Conservation (phyloP, 73 alveolate genomes). For the Tetrahymena malaccensis region DNA sequence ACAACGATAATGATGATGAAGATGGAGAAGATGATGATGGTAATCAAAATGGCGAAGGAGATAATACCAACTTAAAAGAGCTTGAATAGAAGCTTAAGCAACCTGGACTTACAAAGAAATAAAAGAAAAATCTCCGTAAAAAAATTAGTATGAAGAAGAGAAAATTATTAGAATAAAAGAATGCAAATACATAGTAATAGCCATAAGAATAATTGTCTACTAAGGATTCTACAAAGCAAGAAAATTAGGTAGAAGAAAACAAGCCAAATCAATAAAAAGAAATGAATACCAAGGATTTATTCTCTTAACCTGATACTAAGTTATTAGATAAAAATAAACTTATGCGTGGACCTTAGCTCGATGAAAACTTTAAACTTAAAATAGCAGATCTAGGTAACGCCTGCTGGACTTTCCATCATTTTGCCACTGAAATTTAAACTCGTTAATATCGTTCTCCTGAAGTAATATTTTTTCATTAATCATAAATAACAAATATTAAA, state of each 20-base stretch:
- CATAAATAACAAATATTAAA: background rate
- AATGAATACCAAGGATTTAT: background rate
- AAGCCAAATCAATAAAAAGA: background rate
- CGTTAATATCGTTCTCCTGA: constrained; percentile 56
- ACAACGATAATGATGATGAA: background rate
- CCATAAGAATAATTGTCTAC: background rate
- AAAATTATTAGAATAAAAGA: constrained; percentile 23
- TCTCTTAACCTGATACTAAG: constrained; percentile 12
- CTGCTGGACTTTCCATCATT: constrained; percentile 87
- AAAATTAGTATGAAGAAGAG: constrained; percentile 21
- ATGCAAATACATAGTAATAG: background rate
- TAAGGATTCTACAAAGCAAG: constrained; percentile 19
- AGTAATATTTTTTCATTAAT: background rate
- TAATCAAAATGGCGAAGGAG: background rate
- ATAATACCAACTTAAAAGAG: background rate
- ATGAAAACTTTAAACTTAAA: constrained; percentile 61
- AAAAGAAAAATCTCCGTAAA: constrained; percentile 17
- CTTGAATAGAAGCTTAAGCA: background rate
- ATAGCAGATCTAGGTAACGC: constrained; percentile 95
- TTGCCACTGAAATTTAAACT: constrained; percentile 81
- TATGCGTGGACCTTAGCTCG: constrained; percentile 27
- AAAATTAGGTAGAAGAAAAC: constrained; percentile 41
- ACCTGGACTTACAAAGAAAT: constrained; percentile 3
- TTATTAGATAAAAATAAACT: constrained; percentile 49
- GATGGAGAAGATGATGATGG: background rate